phyloP scores from a whole-genome alignment of 441 rosid genomes.

The Mallotus repandus region DNA sequence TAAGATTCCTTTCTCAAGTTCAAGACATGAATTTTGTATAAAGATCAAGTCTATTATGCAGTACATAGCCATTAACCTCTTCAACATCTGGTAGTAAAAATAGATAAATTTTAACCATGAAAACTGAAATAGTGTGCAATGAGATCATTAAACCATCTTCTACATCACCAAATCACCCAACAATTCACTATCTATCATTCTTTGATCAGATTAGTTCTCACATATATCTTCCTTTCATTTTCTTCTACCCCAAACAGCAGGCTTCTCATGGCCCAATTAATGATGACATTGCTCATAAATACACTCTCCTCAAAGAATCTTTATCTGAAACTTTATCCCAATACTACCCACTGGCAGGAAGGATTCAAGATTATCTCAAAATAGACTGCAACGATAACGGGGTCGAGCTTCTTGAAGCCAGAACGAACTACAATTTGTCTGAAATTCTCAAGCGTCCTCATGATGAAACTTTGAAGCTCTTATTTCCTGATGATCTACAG shows the following conservation, averaged over 20 bases:
- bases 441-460: slow-evolving; percentile 15
- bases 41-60: no score
- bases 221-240: slow-evolving; percentile 6
- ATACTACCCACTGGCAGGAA: slow-evolving; percentile 10
- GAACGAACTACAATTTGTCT: not conserved
- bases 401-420: slow-evolving; percentile 5
- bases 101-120: not conserved
- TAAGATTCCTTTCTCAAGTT: not conserved
- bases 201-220: slow-evolving; percentile 13
- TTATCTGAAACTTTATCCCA: not conserved
- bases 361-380: slow-evolving; percentile 7
- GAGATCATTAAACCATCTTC: slow-evolving; percentile 9
- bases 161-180: not conserved
- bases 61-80: not conserved
- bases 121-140: slow-evolving; percentile 1
- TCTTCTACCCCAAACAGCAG: not conserved
- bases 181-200: not conserved
- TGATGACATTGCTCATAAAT: no score
- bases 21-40: no score
- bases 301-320: slow-evolving; percentile 6
- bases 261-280: no score
- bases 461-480: not conserved
- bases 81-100: not conserved
- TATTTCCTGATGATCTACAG: slow-evolving; percentile 9
- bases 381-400: slow-evolving; percentile 7